Evolutionary conservation across 2,329 filamentous ascomycete species (phyloP).

Genomic region (Helotiales sp.): DNA sequence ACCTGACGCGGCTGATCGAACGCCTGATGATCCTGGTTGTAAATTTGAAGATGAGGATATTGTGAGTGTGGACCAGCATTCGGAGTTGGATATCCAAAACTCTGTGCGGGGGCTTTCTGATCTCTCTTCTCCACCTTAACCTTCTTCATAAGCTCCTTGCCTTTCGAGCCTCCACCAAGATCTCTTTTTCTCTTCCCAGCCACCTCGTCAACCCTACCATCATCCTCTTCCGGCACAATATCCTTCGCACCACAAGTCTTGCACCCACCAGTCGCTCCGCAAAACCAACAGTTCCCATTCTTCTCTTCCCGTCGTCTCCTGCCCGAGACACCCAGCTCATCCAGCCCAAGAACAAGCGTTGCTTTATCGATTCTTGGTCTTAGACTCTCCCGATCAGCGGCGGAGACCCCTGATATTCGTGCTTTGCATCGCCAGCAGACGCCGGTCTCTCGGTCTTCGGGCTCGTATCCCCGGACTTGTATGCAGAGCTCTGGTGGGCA

Average conservation of each 20-base stretch:
- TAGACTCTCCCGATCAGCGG: constrained; percentile 25
- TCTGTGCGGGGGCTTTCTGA: neutral
- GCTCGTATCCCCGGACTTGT: constrained; percentile 18
- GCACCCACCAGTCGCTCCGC: constrained; percentile 28
- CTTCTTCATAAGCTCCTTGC: constrained; percentile 13
- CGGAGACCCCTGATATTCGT: neutral
- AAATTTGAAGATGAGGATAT: neutral
- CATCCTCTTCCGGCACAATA: neutral
- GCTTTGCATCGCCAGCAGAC: constrained; percentile 40
- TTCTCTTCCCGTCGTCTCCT: constrained; percentile 27
- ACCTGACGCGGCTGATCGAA: neutral
- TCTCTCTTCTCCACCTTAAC: constrained; percentile 15
- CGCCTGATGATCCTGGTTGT: neutral
- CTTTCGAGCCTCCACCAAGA: neutral
- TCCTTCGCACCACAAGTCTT: constrained; percentile 25
- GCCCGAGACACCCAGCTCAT: constrained; percentile 23
- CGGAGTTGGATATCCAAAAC: constrained; percentile 9
- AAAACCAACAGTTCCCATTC: constrained; percentile 34
- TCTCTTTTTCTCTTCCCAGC: constrained; percentile 5
- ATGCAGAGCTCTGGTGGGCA: constrained; percentile 39
- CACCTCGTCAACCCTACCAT: neutral
- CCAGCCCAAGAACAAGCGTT: constrained; percentile 29
- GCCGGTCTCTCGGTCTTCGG: constrained; percentile 19
- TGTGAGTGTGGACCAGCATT: neutral
- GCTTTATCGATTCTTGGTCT: constrained; percentile 38